A percentile compares a stretch with the other conserved stretches of the same genome.
phyloP scores from a whole-genome alignment of 148 eudicot species.

The Persicaria tinctoria region DNA sequence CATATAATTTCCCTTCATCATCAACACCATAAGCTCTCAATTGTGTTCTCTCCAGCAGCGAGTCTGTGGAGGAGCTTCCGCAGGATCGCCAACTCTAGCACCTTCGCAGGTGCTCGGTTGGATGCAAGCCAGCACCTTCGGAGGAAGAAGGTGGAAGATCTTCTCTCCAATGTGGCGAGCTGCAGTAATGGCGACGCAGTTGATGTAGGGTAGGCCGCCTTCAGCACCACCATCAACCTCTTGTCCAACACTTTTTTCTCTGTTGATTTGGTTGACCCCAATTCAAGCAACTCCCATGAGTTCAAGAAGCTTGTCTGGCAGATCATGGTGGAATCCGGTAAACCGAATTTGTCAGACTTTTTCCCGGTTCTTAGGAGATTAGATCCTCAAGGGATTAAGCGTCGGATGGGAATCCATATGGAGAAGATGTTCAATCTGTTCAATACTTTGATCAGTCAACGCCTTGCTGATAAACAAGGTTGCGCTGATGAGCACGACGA shows the following conservation, averaged over 20 bases:
- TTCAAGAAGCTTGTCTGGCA: background rate
- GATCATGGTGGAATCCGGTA: background rate
- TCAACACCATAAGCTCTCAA: background rate
- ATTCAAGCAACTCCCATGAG: background rate
- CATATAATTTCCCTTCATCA: too few species aligned
- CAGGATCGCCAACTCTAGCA: background rate
- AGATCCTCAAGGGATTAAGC: constrained; percentile 5
- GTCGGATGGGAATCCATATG: background rate
- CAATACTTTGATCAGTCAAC: background rate
- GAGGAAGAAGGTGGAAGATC: background rate
- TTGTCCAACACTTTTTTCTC: constrained; percentile 1
- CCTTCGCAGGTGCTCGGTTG: background rate
- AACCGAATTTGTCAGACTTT: constrained; percentile 3
- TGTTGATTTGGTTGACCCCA: background rate
- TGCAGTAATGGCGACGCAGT: background rate
- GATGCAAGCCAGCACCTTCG: constrained; percentile 2
- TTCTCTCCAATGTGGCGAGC: background rate
- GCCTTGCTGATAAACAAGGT: background rate
- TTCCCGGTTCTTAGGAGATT: background rate
- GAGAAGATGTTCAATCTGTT: background rate
- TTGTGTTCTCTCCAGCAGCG: too few species aligned
- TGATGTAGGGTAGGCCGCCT: background rate
- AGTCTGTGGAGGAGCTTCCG: background rate
- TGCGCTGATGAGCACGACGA: background rate
- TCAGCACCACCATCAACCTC: background rate